Evolutionary conservation across 2,329 filamentous ascomycete species (phyloP).

Genomic region (Aphanocladium album): DNA sequence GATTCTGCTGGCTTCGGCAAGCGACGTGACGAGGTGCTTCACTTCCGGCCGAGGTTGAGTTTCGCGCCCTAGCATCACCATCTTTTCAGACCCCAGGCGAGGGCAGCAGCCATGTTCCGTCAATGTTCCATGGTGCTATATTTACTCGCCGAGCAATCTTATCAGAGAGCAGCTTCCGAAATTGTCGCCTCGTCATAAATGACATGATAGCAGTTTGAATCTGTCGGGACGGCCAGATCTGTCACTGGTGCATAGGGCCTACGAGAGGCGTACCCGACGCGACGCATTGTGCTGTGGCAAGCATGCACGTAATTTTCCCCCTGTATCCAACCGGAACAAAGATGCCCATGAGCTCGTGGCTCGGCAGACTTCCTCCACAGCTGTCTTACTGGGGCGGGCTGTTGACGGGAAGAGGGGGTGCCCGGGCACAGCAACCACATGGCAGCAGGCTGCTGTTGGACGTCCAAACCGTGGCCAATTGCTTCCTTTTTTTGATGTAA

Average conservation of each 20-base stretch:
- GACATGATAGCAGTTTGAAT: conserved; percentile 4
- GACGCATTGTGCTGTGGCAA: conserved; percentile 2
- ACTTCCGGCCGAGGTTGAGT: neutral
- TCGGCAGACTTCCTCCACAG: conserved; percentile 4
- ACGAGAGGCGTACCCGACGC: neutral
- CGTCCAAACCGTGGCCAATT: too few relatives aligned
- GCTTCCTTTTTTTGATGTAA: conserved; percentile 5
- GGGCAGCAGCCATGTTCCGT: neutral
- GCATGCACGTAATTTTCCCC: conserved; percentile 2
- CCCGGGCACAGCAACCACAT: conserved; percentile 5
- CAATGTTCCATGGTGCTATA: neutral
- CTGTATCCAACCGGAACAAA: conserved; percentile 6
- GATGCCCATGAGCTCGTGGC: neutral
- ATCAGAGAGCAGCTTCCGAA: neutral
- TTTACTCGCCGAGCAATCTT: neutral
- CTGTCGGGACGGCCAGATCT: neutral
- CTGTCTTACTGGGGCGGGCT: neutral
- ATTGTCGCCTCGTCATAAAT: neutral
- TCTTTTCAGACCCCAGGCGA: neutral
- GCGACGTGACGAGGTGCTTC: neutral
- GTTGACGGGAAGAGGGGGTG: neutral
- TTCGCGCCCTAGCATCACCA: neutral
- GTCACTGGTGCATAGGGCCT: neutral
- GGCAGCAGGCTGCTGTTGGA: neutral
- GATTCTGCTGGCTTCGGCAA: conserved; percentile 3